phyloP scores from a whole-genome alignment of 1,284 basidiomycete species.

The Boletus sp. region DNA sequence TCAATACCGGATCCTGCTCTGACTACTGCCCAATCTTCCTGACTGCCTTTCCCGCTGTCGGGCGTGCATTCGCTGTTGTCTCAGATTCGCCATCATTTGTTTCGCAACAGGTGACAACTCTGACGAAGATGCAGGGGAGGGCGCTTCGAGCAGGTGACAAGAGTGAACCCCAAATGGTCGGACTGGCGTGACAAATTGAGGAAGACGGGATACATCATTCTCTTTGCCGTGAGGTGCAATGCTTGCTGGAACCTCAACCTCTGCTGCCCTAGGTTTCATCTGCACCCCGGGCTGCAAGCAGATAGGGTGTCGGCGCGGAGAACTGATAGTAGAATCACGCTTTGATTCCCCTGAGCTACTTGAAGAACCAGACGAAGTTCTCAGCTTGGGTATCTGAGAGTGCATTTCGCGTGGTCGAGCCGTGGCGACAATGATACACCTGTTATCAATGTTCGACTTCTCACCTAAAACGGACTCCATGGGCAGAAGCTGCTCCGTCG shows the following conservation, averaged over 20 bases:
- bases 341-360: slow-evolving; percentile 18
- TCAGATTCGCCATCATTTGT: slow-evolving; percentile 61
- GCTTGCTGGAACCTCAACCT: background rate
- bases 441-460: slow-evolving; percentile 16
- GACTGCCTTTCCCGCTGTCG: slow-evolving; percentile 35
- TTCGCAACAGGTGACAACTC: slow-evolving; percentile 65
- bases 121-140: slow-evolving; percentile 67
- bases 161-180: slow-evolving; percentile 34
- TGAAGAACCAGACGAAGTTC: slow-evolving; percentile 28
- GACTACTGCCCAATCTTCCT: slow-evolving; percentile 31
- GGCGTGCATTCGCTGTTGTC: slow-evolving; percentile 51
- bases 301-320: slow-evolving; percentile 4
- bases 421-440: background rate
- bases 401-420: slow-evolving; percentile 16
- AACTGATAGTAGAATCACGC: slow-evolving; percentile 2
- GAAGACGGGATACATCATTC: slow-evolving; percentile 31
- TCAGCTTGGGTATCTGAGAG: slow-evolving; percentile 31
- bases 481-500: slow-evolving; percentile 2
- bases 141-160: slow-evolving; percentile 30
- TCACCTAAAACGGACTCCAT: slow-evolving; percentile 13
- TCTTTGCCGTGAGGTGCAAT: slow-evolving; percentile 19
- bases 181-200: slow-evolving; percentile 29
- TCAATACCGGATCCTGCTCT: slow-evolving; percentile 31
- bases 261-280: slow-evolving; percentile 1
- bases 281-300: slow-evolving; percentile 8